Percentiles rank a stretch among this genome's conserved stretches.
phyloP scores from a whole-genome alignment of 495 filamentous ascomycete species.

The Staphylotrichum tortipilum region DNA sequence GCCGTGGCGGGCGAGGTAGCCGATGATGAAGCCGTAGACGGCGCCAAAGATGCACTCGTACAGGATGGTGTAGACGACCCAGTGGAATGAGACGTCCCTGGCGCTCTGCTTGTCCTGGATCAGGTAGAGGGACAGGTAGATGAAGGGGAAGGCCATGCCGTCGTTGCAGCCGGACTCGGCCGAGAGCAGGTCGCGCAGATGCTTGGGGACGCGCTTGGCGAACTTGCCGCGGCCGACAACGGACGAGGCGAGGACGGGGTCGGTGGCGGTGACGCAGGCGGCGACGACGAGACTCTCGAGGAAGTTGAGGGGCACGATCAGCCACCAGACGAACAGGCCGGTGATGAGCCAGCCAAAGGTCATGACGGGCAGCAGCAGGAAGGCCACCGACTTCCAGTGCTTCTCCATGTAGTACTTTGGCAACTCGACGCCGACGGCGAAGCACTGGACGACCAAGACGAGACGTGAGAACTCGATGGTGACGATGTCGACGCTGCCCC shows the following conservation, averaged over 20 bases:
- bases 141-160: constrained; percentile 98
- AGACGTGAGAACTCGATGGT: constrained; percentile 96
- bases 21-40: constrained; percentile 78
- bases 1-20: constrained; percentile 79
- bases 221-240: constrained; percentile 99
- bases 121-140: constrained; percentile 86
- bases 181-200: constrained; percentile 89
- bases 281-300: constrained; percentile 78
- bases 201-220: constrained; percentile 92
- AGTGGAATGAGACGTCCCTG: constrained; percentile 65
- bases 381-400: constrained; percentile 88
- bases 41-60: constrained; percentile 96
- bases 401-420: constrained; percentile 96
- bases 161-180: constrained; percentile 99
- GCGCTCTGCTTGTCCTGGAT: constrained; percentile 66
- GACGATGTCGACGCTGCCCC: constrained; percentile 92
- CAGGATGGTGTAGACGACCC: constrained; percentile 82
- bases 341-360: constrained; percentile 93
- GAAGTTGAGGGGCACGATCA: constrained; percentile 75
- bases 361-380: constrained; percentile 93
- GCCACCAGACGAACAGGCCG: constrained; percentile 94
- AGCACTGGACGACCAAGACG: constrained; percentile 97
- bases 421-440: constrained; percentile 97
- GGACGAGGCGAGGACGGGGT: constrained; percentile 94
- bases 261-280: constrained; percentile 94